A percentile compares a stretch with the other conserved stretches of the same genome.
phyloP scores from a whole-genome alignment of 208 protist genomes.

The Trypanosoma melophagium region DNA sequence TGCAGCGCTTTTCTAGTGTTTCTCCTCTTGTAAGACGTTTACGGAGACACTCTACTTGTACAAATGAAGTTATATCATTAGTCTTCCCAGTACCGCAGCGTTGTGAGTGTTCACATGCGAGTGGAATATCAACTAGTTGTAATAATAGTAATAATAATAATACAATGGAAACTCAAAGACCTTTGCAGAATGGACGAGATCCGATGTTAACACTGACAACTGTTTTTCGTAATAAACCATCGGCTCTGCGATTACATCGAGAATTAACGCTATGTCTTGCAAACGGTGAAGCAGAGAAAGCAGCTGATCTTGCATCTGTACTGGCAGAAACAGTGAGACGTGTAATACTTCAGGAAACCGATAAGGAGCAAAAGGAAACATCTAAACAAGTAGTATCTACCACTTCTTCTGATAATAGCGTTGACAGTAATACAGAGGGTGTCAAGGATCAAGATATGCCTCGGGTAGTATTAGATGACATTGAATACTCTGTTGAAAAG shows the following conservation, averaged over 20 bases:
- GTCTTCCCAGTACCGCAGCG: too few relatives aligned
- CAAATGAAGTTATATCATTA: too few relatives aligned
- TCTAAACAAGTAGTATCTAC: neutral
- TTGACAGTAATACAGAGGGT: neutral
- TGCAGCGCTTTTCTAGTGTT: too few relatives aligned
- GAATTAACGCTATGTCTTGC: conserved; percentile 74
- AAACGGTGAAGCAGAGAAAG: conserved; percentile 50
- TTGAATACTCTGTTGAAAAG: conserved; percentile 17
- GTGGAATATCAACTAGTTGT: too few relatives aligned
- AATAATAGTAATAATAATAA: too few relatives aligned
- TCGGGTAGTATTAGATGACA: neutral
- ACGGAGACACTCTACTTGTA: too few relatives aligned
- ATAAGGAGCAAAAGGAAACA: neutral
- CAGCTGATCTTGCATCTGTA: conserved; percentile 64
- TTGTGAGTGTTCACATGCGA: conserved; percentile 3
- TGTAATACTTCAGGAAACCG: neutral
- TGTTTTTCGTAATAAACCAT: conserved; percentile 72
- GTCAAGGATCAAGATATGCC: too few relatives aligned
- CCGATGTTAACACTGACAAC: conserved; percentile 67
- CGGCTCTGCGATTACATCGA: conserved; percentile 63
- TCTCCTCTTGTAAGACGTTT: conserved; percentile 2
- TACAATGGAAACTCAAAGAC: too few relatives aligned
- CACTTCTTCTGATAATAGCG: neutral
- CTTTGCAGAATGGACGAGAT: too few relatives aligned
- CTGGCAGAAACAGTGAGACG: conserved; percentile 56